phyloP scores from a whole-genome alignment of 768 basidiomycete genomes.

The Calocybe indica region DNA sequence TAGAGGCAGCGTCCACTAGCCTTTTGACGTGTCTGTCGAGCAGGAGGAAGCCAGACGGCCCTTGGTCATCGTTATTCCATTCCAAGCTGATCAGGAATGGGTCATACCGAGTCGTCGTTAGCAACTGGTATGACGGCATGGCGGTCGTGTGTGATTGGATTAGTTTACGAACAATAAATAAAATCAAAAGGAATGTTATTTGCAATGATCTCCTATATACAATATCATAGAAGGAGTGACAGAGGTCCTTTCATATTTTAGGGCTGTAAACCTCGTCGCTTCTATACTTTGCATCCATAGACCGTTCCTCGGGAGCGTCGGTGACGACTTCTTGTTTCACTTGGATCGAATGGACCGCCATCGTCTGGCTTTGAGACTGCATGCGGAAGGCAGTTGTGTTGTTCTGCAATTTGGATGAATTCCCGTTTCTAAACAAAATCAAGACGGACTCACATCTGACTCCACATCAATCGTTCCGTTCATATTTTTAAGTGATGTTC shows the following conservation, averaged over 20 bases:
- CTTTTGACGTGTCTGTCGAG: slow-evolving; percentile 58
- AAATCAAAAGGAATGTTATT: background rate
- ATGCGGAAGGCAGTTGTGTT: slow-evolving; percentile 16
- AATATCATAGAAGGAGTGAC: background rate
- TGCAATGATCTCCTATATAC: too few species aligned
- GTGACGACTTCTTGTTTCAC: slow-evolving; percentile 18
- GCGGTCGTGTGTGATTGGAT: background rate
- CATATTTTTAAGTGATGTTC: slow-evolving; percentile 25
- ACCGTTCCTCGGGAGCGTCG: slow-evolving; percentile 11
- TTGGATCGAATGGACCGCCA: slow-evolving; percentile 17
- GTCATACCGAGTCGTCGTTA: slow-evolving; percentile 62
- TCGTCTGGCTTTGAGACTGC: slow-evolving; percentile 15
- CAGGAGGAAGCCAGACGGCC: slow-evolving; percentile 55
- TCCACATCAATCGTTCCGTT: slow-evolving; percentile 21
- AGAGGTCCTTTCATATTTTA: slow-evolving; percentile 5
- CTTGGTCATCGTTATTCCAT: slow-evolving; percentile 58
- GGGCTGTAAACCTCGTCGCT: slow-evolving; percentile 9
- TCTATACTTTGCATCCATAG: slow-evolving; percentile 13
- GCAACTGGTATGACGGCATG: slow-evolving; percentile 22
- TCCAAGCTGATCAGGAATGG: slow-evolving; percentile 29
- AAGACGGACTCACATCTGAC: slow-evolving; percentile 13
- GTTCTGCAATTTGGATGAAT: slow-evolving; percentile 2
- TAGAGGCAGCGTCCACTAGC: slow-evolving; percentile 40
- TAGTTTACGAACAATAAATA: too few species aligned
- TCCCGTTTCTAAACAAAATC: background rate